phyloP scores from a whole-genome alignment of 345 rosid genomes.

The Ceriops decandra region DNA sequence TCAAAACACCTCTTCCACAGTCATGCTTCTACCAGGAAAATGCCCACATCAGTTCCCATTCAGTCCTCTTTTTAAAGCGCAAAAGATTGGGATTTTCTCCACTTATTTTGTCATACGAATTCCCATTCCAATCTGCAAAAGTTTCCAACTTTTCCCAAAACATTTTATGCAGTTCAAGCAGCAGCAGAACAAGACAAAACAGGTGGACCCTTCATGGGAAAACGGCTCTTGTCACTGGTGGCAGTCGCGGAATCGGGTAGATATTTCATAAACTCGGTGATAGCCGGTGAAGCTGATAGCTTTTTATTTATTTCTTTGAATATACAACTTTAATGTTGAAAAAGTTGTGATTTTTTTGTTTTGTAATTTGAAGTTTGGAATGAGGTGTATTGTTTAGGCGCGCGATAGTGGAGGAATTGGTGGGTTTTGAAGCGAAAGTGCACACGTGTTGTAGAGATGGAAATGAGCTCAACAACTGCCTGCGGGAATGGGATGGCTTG shows the following conservation, averaged over 20 bases:
- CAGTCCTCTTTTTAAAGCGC: not conserved
- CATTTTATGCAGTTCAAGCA: not conserved
- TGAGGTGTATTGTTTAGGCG: constrained; percentile 34
- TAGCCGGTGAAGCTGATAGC: not conserved
- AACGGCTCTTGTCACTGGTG: too few species aligned
- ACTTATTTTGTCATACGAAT: not conserved
- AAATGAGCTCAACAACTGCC: constrained; percentile 39
- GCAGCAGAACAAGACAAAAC: constrained; percentile 19
- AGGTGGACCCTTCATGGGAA: constrained; percentile 34
- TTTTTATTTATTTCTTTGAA: not conserved
- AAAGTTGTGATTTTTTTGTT: not conserved
- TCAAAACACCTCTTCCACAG: not conserved
- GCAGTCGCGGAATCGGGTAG: constrained; percentile 67
- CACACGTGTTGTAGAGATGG: constrained; percentile 65
- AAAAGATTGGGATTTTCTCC: not conserved
- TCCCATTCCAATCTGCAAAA: not conserved
- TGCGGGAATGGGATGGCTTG: constrained; percentile 44
- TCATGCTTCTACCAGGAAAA: not conserved
- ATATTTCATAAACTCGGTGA: too few species aligned
- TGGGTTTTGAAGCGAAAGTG: constrained; percentile 61
- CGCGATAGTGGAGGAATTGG: constrained; percentile 71
- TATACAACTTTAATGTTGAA: not conserved
- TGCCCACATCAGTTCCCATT: not conserved
- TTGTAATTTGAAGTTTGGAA: not conserved
- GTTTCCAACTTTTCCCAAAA: not conserved